Conservation (phyloP, 805 yeast species). For the Ogataea philodendri region DNA sequence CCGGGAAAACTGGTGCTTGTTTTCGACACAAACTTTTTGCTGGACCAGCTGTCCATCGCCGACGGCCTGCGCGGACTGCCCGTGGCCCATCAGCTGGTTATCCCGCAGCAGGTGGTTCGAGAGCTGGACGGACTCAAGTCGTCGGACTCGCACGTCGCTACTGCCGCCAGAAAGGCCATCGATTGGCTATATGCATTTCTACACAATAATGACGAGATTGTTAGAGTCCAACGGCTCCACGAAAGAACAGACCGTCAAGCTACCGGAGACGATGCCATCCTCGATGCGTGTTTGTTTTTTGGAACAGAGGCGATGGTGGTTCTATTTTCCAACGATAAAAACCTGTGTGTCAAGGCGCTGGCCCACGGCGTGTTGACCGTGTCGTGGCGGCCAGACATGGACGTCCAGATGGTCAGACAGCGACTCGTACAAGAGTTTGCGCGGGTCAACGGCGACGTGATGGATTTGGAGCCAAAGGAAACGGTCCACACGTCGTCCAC, state of each 20-base stretch:
- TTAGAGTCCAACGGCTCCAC: constrained; percentile 61
- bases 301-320: constrained; percentile 48
- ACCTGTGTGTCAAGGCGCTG: constrained; percentile 75
- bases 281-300: constrained; percentile 79
- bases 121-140: constrained; percentile 85
- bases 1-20: constrained; percentile 53
- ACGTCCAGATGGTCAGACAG: constrained; percentile 41
- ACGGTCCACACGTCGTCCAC: constrained; percentile 1
- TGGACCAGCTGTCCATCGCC: constrained; percentile 62
- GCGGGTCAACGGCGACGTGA: constrained; percentile 17
- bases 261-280: constrained; percentile 73
- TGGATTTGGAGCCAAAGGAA: constrained; percentile 10
- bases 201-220: constrained; percentile 47
- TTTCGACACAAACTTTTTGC: constrained; percentile 79
- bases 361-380: constrained; percentile 66
- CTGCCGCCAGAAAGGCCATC: constrained; percentile 64
- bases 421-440: constrained; percentile 28
- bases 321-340: constrained; percentile 77
- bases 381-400: constrained; percentile 45
- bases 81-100: constrained; percentile 44
- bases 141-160: constrained; percentile 34
- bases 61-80: constrained; percentile 48
- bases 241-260: constrained; percentile 50
- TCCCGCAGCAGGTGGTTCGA: constrained; percentile 67
- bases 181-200: constrained; percentile 70